These are phyloP conservation scores for Ascochyta fabae DNA, from an alignment of 2,329 filamentous ascomycete genomes.

Conservation along the genomic window DNA sequence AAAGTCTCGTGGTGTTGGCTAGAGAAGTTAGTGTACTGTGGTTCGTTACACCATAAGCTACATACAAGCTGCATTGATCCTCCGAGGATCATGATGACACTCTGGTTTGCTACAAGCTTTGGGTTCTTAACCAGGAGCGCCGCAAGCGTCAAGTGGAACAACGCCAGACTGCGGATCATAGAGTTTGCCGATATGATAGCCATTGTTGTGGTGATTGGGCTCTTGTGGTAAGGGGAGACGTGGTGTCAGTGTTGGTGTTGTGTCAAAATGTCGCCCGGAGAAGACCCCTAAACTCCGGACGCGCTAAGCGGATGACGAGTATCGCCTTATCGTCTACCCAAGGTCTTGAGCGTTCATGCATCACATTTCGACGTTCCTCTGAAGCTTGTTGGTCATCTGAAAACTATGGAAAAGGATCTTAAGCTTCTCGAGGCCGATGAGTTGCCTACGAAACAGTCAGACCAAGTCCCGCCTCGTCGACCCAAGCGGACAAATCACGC, in stretches of 20 bases:
- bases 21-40: slow-evolving; percentile 3
- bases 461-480: not conserved
- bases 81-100: slow-evolving; percentile 79
- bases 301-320: slow-evolving; percentile 19
- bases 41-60: not conserved
- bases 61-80: slow-evolving; percentile 82
- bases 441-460: not conserved
- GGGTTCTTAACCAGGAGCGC: slow-evolving; percentile 84
- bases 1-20: slow-evolving; percentile 73
- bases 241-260: slow-evolving; percentile 6
- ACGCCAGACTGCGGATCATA: slow-evolving; percentile 79
- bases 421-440: slow-evolving; percentile 2
- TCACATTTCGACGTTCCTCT: not conserved
- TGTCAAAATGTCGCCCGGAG: slow-evolving; percentile 14
- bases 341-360: not conserved
- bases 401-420: slow-evolving; percentile 17
- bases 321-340: slow-evolving; percentile 2
- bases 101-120: slow-evolving; percentile 74
- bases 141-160: slow-evolving; percentile 84
- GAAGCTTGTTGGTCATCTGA: not conserved
- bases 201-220: slow-evolving; percentile 62
- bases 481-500: slow-evolving; percentile 7
- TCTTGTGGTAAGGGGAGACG: not conserved
- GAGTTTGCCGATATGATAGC: slow-evolving; percentile 79
- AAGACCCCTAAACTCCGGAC: slow-evolving; percentile 27